A percentile compares a stretch with the other conserved stretches of the same genome.
Conservation (phyloP, 768 basidiomycete species). For the Dioszegia crocea region DNA sequence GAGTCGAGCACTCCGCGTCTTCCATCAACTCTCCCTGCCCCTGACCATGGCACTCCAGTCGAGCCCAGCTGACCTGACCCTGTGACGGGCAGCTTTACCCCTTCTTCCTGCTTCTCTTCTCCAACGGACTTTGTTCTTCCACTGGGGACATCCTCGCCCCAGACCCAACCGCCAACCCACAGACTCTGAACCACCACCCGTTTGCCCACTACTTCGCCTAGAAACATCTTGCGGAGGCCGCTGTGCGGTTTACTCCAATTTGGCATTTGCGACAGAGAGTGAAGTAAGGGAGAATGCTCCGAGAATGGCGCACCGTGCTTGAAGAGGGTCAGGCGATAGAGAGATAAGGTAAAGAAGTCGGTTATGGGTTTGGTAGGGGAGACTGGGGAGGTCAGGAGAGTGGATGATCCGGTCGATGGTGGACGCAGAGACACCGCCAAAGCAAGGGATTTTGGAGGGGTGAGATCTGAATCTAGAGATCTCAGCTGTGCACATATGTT, state of each 20-base stretch:
- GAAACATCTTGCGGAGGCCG: constrained; percentile 93
- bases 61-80: not conserved
- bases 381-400: constrained; percentile 58
- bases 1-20: constrained; percentile 6
- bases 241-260: constrained; percentile 85
- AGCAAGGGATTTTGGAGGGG: constrained; percentile 23
- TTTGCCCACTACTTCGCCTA: constrained; percentile 89
- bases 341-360: constrained; percentile 36
- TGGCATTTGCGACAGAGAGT: constrained; percentile 79
- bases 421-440: constrained; percentile 11
- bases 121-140: not conserved
- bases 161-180: constrained; percentile 38
- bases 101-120: not conserved
- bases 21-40: not conserved
- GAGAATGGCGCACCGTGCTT: constrained; percentile 34
- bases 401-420: constrained; percentile 30
- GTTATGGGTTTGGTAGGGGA: constrained; percentile 28
- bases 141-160: constrained; percentile 25
- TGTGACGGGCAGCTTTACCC: not conserved
- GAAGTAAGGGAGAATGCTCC: constrained; percentile 62
- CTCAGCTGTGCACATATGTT: not conserved
- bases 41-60: constrained; percentile 8
- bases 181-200: constrained; percentile 95
- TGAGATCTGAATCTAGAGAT: constrained; percentile 15
- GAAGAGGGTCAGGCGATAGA: constrained; percentile 28